Evolutionary conservation across 1,284 basidiomycete species (phyloP), one percentile per base, ranked within the genome.

Genomic region (Fomitopsis pinicola): DNA sequence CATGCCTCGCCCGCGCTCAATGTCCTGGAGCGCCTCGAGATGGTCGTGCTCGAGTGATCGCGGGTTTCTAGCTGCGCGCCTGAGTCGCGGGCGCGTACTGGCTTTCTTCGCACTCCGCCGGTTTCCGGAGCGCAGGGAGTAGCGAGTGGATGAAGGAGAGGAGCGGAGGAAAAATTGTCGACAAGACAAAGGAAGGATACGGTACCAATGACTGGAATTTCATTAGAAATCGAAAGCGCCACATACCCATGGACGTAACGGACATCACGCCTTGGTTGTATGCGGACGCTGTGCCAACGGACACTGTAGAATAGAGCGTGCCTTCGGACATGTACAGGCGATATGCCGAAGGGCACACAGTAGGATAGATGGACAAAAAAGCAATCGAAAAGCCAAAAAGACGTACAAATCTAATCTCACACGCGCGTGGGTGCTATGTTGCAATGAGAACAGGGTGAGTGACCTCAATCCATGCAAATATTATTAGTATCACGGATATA

Each of bases 21-120:
- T 15, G 26, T 57, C 9, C 55, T 60, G 4, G 59, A 52, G 54
- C 59, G 55, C 50, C 45, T 60, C 26, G 59, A 44, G 26, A 46
- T 60, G 45, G 7, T 42, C 45, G 53, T 28, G 9, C 55, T 46
- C 35, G 50, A 40, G 42, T 53, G n/a, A 53, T 28, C 35, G 19
- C 26, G n/a, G 26, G 33, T 10, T 9, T 36, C 9, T 42, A 40
- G 15, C 6, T 17, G 26, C n/a, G 28, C 6, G 12, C 15, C 28
- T 15, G 26, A 12, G 12, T 46, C 8, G 28, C 12, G 46, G 44
- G 46, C 19, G 26, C 14, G 28, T 30, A 22, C 26, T 30, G 26
- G 12, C 28, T 30, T 28, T 22, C 12, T 48, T 26, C 22, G 26
- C 19, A 22, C 26, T 48, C 46, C 46, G 46, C 46, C 28, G 26